These are phyloP conservation scores for Carex sylvatica DNA, from an alignment of 202 grass and related monocot genomes.

Conservation along the genomic window DNA sequence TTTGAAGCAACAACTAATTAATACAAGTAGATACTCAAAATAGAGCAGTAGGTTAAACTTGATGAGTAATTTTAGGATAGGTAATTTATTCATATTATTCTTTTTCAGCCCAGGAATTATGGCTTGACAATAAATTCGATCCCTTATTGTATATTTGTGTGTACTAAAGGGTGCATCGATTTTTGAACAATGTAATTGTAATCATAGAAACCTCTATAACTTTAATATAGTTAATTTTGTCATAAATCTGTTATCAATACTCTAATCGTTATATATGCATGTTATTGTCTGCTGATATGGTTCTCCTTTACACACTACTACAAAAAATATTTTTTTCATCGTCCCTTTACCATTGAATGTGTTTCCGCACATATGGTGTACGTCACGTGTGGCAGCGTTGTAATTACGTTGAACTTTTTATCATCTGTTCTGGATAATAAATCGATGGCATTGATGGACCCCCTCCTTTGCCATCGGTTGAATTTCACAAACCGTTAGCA, in stretches of 20 bases:
- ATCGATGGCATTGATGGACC: too few relatives aligned
- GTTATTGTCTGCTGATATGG: neutral
- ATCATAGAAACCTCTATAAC: neutral
- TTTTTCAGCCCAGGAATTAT: slow-evolving; percentile 7
- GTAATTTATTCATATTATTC: slow-evolving; percentile 21
- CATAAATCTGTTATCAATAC: neutral
- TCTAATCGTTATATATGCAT: neutral
- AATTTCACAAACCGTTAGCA: too few relatives aligned
- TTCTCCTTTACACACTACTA: neutral
- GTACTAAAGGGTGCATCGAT: neutral
- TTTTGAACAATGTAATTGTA: slow-evolving; percentile 8
- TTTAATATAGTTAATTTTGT: neutral
- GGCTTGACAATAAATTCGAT: slow-evolving; percentile 28
- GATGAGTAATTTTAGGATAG: slow-evolving; percentile 9
- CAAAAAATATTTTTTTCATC: too few relatives aligned
- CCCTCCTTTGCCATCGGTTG: too few relatives aligned
- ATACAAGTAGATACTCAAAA: neutral
- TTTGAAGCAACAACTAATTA: slow-evolving; percentile 7
- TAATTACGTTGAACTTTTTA: too few relatives aligned
- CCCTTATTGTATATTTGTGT: slow-evolving; percentile 25
- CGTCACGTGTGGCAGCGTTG: too few relatives aligned
- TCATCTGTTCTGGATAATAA: too few relatives aligned
- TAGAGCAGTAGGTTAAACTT: neutral
- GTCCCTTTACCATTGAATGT: too few relatives aligned
- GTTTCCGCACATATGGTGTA: too few relatives aligned